These are phyloP conservation scores for Trichocladium antarcticum DNA, from an alignment of 495 filamentous ascomycete genomes.

Conservation along the genomic window DNA sequence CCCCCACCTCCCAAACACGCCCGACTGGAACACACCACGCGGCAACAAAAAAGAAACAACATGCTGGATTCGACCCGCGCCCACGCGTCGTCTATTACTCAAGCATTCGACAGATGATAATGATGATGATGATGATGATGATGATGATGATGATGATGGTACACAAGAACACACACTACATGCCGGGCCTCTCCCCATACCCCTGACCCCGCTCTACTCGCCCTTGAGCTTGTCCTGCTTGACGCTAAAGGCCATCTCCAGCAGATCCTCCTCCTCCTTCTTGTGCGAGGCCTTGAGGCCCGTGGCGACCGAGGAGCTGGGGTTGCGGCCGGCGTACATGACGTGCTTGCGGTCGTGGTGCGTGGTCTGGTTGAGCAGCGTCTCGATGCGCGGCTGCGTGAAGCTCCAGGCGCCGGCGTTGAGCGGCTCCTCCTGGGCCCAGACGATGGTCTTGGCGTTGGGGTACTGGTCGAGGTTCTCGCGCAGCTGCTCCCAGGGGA, in stretches of 20 bases:
- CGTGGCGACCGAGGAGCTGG: conserved; percentile 83
- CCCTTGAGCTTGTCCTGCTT: conserved; percentile 61
- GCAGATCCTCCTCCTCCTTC: conserved; percentile 87
- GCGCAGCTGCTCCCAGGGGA: conserved; percentile 93
- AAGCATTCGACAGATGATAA: background rate
- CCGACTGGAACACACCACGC: no score
- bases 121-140: conserved; percentile 1
- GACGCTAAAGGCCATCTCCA: conserved; percentile 58
- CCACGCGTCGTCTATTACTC: conserved; percentile 4
- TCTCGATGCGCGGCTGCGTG: conserved; percentile 92
- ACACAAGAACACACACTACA: background rate
- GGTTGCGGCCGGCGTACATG: conserved; percentile 88
- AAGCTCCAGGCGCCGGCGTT: conserved; percentile 95
- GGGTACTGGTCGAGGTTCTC: conserved; percentile 94
- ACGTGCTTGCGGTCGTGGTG: conserved; percentile 89
- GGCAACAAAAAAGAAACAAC: no score
- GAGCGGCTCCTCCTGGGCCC: conserved; percentile 92
- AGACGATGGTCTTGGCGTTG: conserved; percentile 93
- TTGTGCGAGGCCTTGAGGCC: conserved; percentile 78
- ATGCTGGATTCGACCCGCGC: no score
- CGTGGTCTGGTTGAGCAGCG: conserved; percentile 78
- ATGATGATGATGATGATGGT: background rate
- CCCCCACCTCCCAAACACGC: no score
- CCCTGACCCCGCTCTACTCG: no score
- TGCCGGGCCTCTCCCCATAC: no score